Evolutionary conservation across 306 rosid species (phyloP), one percentile per base, ranked within the genome.

Genomic region (Trifolium pratense): DNA sequence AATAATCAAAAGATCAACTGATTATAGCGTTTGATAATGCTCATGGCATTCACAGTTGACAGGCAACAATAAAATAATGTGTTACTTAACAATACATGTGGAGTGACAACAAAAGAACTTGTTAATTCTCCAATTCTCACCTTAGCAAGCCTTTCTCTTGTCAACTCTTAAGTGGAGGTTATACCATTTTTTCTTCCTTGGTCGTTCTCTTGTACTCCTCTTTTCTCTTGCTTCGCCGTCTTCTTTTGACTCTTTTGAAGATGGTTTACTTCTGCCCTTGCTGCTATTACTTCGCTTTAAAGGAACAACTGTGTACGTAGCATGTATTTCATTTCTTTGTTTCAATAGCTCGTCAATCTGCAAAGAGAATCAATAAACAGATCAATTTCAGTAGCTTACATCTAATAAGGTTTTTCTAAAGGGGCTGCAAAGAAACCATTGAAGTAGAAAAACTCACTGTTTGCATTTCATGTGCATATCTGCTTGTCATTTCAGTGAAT

Each of bases 401-500:
- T 61, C 59, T 70, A 8, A 43, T 39, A 9, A 45, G 11, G 16
- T 53, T 53, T 53, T 42, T 11, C 9, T 4, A 15, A 5, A 3
- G 21, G 13, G 20, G 23, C 9, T 26, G 45, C 37, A 68, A 20
- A 51, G 16, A 77, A 75, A 52, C 16, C 21, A 29, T 14, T 75
- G 14, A 12, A 17, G 43, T 20, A 55, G 18, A 81, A 55, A 21
- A 78, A 83, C 90, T 88, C 85, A 92, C 99, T 74, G 56, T 85
- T 88, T 90, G 97, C 92, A 90, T 92, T 87, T 95, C 97, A 55
- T 90, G 96, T 21, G 97, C 90, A 76, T 92, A 95, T 83, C 97
- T 84, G 68, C 83, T 70, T 26, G 99, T 95, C 97, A 95, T 95
- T 82, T 92, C 97, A 0, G 99, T 88, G 66, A 95, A 95, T 77